Conservation (phyloP, 2,329 filamentous ascomycete genomes). For the Aureobasidium namibiae region DNA sequence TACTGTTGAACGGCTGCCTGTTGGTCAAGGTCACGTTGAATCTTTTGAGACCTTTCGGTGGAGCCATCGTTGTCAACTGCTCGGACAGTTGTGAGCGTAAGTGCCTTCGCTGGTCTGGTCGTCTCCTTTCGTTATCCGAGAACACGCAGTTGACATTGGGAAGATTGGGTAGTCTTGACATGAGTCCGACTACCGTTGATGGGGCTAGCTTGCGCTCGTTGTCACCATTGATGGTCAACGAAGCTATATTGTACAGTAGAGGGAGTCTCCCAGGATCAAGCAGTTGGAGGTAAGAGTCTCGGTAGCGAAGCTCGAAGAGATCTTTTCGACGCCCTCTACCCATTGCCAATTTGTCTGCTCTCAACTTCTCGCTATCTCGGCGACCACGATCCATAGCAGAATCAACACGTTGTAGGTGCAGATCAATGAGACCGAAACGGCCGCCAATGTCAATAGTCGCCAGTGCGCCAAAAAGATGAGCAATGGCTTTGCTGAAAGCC, state of each 20-base stretch:
- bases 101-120: background rate
- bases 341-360: background rate
- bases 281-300: background rate
- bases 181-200: background rate
- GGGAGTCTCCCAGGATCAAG: background rate
- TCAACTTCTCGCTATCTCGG: background rate
- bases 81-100: background rate
- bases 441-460: background rate
- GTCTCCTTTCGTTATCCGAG: background rate
- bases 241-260: background rate
- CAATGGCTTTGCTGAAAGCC: background rate
- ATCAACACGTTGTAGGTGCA: background rate
- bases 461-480: background rate
- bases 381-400: background rate
- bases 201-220: background rate
- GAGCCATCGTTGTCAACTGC: background rate
- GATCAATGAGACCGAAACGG: background rate
- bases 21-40: background rate
- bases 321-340: background rate
- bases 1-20: background rate
- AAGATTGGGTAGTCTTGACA: background rate
- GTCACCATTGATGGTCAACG: background rate
- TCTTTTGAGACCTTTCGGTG: background rate
- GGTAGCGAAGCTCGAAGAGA: constrained; percentile 4
- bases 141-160: background rate